Base-by-base conservation (phyloP, 139 green algal genomes). In the Astrephomene gubernaculifera region DNA sequence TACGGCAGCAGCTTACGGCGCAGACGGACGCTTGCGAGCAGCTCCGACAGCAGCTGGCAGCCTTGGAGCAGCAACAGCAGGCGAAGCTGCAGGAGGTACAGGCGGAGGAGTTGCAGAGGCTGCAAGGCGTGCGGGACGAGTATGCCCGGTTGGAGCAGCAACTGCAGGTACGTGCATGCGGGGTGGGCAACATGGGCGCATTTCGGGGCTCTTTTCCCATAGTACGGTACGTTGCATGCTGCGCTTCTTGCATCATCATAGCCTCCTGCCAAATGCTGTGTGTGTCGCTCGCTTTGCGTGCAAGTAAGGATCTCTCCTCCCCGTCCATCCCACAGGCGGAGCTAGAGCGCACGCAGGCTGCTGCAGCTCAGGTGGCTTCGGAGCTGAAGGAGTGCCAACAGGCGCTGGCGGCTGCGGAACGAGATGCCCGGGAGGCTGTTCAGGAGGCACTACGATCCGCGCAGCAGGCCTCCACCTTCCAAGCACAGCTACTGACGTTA, bases 111-210 rank as follows among this genome's bases (percentile, higher is more conserved):
- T 14, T 67, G 63, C 29, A 9, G 31, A 41, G 78, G 63, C 78
- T 84, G 78, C 61, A 71, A 43, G 63, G n/a, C 21, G 61, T 84
- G 60, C 78, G 63, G 43, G 63, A 27, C 2, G 78, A 74, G 61
- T 74, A 67, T 27, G 22, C 24, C n/a, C 2, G 31, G 21, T 25
- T 84, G 61, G 78, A 84, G 78, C 1, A 29, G n/a, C 78, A 84
- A 10, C 44, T 84, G 41, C 33, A 84, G 78, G 78, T 84, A 44
- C 5, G 73, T 31, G 8, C n/a, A n/a, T n/a, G n/a, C n/a, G n/a
- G n/a, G n/a, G n/a, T n/a, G n/a, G n/a, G n/a, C n/a, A n/a, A n/a
- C n/a, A n/a, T n/a, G n/a, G n/a, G n/a, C n/a, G n/a, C n/a, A n/a
- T n/a, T n/a, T n/a, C n/a, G n/a, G n/a, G n/a, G n/a, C n/a, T n/a